A percentile compares a stretch with the other conserved stretches of the same genome.
Conservation (phyloP, 305 asterid genomes). For the Withania somnifera region DNA sequence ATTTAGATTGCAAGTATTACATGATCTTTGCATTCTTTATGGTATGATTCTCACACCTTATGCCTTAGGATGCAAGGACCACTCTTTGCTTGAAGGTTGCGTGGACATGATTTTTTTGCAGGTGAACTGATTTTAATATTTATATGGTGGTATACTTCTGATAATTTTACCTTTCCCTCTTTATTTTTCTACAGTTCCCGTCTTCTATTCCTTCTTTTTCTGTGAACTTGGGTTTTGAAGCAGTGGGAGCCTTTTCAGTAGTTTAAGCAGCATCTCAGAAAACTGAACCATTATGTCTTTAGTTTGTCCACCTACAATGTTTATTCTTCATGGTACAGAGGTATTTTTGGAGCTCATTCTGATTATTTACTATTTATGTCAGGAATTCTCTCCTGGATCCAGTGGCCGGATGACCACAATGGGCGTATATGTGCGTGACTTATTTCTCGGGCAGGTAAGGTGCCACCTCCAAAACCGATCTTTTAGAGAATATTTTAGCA, state of each 20-base stretch:
- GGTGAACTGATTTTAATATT: constrained; percentile 36
- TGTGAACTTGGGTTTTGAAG: background rate
- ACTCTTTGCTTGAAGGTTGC: constrained; percentile 49
- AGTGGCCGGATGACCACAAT: constrained; percentile 83
- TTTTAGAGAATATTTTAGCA: background rate
- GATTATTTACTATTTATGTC: constrained; percentile 6
- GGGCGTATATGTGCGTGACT: constrained; percentile 91
- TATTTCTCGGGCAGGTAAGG: constrained; percentile 93
- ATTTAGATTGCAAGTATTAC: constrained; percentile 3
- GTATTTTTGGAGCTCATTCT: background rate
- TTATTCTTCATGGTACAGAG: background rate
- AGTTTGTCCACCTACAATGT: background rate
- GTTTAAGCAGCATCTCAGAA: background rate
- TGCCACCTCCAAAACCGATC: constrained; percentile 8
- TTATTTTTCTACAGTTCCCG: background rate
- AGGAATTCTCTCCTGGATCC: constrained; percentile 97
- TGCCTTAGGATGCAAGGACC: constrained; percentile 42
- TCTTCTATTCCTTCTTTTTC: background rate
- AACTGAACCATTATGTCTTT: background rate
- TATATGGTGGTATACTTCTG: background rate
- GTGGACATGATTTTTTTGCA: constrained; percentile 42
- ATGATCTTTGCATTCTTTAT: constrained; percentile 15
- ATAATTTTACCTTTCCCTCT: background rate
- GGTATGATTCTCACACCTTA: constrained; percentile 31
- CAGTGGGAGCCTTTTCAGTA: background rate